Evolutionary conservation across 345 rosid species (phyloP).

Genomic region (Raphanus sativus): DNA sequence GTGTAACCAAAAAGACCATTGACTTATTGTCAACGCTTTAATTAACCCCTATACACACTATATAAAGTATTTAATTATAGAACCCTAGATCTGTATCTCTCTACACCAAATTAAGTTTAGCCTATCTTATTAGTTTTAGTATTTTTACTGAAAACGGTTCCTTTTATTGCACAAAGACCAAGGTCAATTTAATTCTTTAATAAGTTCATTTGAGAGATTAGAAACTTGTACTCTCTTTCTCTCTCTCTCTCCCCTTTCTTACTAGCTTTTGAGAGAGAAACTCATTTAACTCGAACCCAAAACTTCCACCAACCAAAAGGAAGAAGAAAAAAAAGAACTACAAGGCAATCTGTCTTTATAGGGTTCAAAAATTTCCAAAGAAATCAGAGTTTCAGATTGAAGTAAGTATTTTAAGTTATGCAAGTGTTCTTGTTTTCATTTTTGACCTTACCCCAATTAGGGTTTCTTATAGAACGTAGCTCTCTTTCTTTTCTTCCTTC

Average conservation of each 20-base stretch:
- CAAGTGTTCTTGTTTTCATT: constrained; percentile 12
- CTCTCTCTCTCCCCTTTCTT: constrained; percentile 6
- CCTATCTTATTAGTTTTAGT: neutral
- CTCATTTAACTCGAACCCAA: constrained; percentile 34
- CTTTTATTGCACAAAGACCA: constrained; percentile 32
- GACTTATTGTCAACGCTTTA: constrained; percentile 44
- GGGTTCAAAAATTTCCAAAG: constrained; percentile 23
- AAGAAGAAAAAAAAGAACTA: constrained; percentile 6
- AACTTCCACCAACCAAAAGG: constrained; percentile 31
- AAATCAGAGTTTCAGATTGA: constrained; percentile 21
- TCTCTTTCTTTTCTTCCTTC: constrained; percentile 1
- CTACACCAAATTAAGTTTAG: neutral
- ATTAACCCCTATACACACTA: constrained; percentile 32
- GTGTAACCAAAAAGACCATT: constrained; percentile 31
- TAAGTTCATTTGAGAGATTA: constrained; percentile 27
- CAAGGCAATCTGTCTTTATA: constrained; percentile 34
- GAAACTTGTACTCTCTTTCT: constrained; percentile 21
- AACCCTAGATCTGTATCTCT: constrained; percentile 5
- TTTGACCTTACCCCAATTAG: constrained; percentile 13
- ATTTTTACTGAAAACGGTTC: constrained; percentile 22
- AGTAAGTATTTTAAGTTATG: constrained; percentile 24
- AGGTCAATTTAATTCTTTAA: constrained; percentile 41
- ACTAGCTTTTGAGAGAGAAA: constrained; percentile 35
- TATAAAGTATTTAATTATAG: neutral
- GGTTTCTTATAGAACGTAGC: constrained; percentile 23